Base-by-base conservation (phyloP, 2,329 filamentous ascomycete genomes). In the Fusarium coicis region DNA sequence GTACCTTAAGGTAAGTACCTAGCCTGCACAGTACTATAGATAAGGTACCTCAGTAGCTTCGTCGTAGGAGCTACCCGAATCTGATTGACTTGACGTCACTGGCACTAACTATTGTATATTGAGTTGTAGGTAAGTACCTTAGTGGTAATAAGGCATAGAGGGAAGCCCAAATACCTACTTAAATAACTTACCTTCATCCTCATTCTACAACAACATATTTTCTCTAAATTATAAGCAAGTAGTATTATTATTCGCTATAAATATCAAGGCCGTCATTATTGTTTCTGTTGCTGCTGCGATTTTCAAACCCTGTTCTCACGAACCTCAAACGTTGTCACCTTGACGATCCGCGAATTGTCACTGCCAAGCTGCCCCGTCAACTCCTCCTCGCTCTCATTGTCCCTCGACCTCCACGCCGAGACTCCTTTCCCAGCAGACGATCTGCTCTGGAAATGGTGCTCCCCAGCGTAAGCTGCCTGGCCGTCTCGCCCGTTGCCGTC, bases 371-470 rank as follows among this genome's bases (percentile, higher is more conserved):
- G 34, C 30, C 71, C 68, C 19, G 73, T 75, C 61, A 75, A 60
- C 54, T 70, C 73, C 39, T 75, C 73, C 53, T 76, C 74, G 18
- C 74, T 76, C 42, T 72, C 69, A 23, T 75, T 76, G 15, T 66
- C 60, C 6, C 59, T 61, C n/a, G 68, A 64, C 10, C 56, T 54
- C 73, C 73, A 75, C 37, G 62, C 56, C 28, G 73, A 74, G 11
- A 18, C 46, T 2, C 39, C 49, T 26, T 75, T 76, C 16, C 76
- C 73, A 11, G 44, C 63, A 28, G 68, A 68, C 49, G 58, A 49
- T 14, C 70, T 55, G 4, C 64, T 40, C 2, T 62, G 46, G 44
- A 66, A 70, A 73, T 74, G 68, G 68, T 65, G 23, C 60, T 68
- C 52, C 67, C 73, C 59, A 65, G 63, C 53, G 56, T 76, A 64